Conservation (phyloP, 2,329 filamentous ascomycete species). For the Alternaria tenuissima region DNA sequence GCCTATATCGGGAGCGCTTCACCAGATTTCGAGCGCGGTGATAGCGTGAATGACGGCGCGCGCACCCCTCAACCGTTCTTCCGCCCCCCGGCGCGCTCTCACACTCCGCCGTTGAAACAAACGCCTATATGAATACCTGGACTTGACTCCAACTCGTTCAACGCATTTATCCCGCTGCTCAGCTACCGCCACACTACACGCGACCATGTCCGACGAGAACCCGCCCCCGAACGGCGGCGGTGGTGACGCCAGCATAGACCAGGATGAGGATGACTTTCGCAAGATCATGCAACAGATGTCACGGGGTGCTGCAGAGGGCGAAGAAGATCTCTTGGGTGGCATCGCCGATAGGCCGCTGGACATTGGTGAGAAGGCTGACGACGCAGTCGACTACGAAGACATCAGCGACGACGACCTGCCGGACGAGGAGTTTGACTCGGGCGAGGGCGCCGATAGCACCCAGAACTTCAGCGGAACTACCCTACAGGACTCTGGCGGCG, state of each 20-base stretch:
- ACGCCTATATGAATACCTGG: slow-evolving; percentile 10
- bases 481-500: slow-evolving; percentile 36
- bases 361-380: slow-evolving; percentile 80
- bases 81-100: slow-evolving; percentile 27
- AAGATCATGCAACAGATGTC: slow-evolving; percentile 32
- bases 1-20: neutral
- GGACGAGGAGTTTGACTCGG: slow-evolving; percentile 65
- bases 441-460: slow-evolving; percentile 28
- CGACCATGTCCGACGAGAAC: slow-evolving; percentile 35
- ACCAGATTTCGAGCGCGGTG: slow-evolving; percentile 13
- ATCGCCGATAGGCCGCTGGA: slow-evolving; percentile 52
- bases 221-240: slow-evolving; percentile 17
- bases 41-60: slow-evolving; percentile 34
- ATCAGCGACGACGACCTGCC: slow-evolving; percentile 91
- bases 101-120: slow-evolving; percentile 8
- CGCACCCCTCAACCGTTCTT: slow-evolving; percentile 23
- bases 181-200: slow-evolving; percentile 20
- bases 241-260: slow-evolving; percentile 29
- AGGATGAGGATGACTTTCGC: slow-evolving; percentile 37
- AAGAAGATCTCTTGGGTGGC: slow-evolving; percentile 35
- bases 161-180: neutral
- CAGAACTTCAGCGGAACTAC: slow-evolving; percentile 44
- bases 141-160: neutral
- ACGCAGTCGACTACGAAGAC: slow-evolving; percentile 90
- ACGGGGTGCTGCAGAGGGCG: slow-evolving; percentile 27